Evolutionary conservation across 2,329 filamentous ascomycete species (phyloP).

Genomic region (Hypoxylon sp.): DNA sequence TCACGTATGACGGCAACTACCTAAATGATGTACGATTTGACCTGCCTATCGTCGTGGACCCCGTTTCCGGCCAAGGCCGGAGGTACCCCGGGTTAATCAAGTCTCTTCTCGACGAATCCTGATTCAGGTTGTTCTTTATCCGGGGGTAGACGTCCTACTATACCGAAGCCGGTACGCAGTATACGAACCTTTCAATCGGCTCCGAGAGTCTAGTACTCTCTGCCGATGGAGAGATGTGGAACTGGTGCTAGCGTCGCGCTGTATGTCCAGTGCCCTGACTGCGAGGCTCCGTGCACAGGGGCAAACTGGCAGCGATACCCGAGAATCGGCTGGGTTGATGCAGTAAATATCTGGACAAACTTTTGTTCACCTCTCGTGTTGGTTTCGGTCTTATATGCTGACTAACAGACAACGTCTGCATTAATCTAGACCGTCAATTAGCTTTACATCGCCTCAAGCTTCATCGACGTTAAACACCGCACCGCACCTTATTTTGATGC

Average conservation of each 20-base stretch:
- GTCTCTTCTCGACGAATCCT: constrained; percentile 59
- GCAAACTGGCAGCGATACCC: constrained; percentile 64
- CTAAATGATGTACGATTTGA: constrained; percentile 70
- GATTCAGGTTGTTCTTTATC: constrained; percentile 62
- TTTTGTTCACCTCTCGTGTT: neutral
- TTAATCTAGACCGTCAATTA: constrained; percentile 65
- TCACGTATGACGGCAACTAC: constrained; percentile 64
- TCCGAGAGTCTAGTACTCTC: constrained; percentile 66
- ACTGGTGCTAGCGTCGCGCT: constrained; percentile 61
- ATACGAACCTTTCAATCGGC: constrained; percentile 60
- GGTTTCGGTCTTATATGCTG: neutral
- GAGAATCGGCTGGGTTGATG: constrained; percentile 65
- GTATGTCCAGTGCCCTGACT: constrained; percentile 60
- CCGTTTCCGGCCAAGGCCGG: constrained; percentile 64
- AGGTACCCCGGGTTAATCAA: constrained; percentile 62
- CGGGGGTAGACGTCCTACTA: constrained; percentile 65
- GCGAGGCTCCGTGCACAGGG: constrained; percentile 58
- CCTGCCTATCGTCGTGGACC: constrained; percentile 65
- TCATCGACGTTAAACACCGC: too few species aligned
- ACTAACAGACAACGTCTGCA: constrained; percentile 53
- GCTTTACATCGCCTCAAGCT: constrained; percentile 49
- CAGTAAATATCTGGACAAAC: constrained; percentile 47
- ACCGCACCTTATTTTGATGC: too few species aligned
- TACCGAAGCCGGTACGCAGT: constrained; percentile 54
- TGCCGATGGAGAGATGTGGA: constrained; percentile 63